Evolutionary conservation across 352 stramenopile genomes (phyloP), one percentile per base, ranked within the genome.

Genomic region (Phytophthora cryptogea): DNA sequence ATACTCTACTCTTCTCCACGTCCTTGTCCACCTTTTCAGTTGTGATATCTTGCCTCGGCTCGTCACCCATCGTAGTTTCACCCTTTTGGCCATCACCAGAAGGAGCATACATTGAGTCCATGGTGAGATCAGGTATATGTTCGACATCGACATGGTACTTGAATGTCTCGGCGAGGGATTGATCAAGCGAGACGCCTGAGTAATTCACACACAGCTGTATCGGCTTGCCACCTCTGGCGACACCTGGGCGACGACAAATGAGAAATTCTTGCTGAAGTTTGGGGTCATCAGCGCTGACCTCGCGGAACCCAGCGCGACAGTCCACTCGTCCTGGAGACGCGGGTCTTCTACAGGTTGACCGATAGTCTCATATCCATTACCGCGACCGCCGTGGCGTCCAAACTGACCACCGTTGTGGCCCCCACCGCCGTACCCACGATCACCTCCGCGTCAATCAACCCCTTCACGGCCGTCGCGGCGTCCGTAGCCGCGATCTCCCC

Each of bases 61-160:
- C 71, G 17, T 67, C 70, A 23, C 30, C 64, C 68, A 77, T 23
- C 20, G 20, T 78, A 0, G 65, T 43, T 11, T 73, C 72, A 47
- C 82, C 70, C 52, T 84, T 83, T 35, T 76, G 61, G n/a, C 63
- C 72, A 31, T 31, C 56, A 26, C 39, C 63, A 46, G 66, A 60
- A 16, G 76, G 74, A n/a, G 78, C 81, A 41, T 90, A 89, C 45
- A 78, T 85, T 11, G 55, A 53, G 45, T 76, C 63, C n/a, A 52
- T 55, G 4, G 33, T 47, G 16, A 68, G 50, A 20, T 80, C 76
- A 23, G 73, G 65, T 14, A 74, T 77, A 8, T 76, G 77, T 28
- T 81, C 70, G 5, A 93, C 80, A 4, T 76, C 53, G 23, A 89
- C 76, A 53, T 90, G 79, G 49, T 93, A 93, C 54, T 91, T 90